Conservation (phyloP, 106 monocot genomes). For the Acorus calamus region DNA sequence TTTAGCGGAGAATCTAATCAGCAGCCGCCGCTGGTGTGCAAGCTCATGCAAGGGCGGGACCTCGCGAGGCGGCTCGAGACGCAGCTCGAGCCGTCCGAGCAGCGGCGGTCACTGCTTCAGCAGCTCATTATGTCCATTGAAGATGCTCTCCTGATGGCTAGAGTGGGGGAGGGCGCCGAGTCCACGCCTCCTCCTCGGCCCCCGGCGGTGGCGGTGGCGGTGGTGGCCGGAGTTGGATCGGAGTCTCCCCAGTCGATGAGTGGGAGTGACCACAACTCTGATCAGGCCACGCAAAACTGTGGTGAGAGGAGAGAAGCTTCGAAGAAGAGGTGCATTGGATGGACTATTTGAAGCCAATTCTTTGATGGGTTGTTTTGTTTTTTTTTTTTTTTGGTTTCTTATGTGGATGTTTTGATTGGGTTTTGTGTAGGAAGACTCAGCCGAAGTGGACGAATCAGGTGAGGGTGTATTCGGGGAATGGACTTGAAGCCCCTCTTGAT, state of each 20-base stretch:
- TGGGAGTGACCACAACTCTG: constrained; percentile 5
- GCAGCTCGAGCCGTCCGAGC: constrained; percentile 2
- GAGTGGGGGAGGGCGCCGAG: neutral
- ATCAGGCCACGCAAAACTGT: constrained; percentile 2
- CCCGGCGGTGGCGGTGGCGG: neutral
- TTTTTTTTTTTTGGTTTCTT: too few relatives aligned
- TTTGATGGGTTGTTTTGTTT: too few relatives aligned
- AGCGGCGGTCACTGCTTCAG: constrained; percentile 6
- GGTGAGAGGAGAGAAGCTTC: constrained; percentile 20
- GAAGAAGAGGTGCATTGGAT: constrained; percentile 43
- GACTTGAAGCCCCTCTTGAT: constrained; percentile 10
- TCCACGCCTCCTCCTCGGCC: neutral
- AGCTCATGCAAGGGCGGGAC: constrained; percentile 12
- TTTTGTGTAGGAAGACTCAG: constrained; percentile 18
- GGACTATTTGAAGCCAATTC: neutral
- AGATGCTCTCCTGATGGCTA: constrained; percentile 15
- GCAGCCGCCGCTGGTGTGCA: constrained; percentile 1
- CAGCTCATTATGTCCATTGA: constrained; percentile 7
- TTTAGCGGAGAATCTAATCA: neutral
- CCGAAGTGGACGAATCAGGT: constrained; percentile 20
- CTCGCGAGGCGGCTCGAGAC: constrained; percentile 22
- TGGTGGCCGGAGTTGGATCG: too few relatives aligned
- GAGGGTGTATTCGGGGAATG: constrained; percentile 6
- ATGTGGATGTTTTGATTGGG: neutral
- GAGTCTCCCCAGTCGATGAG: constrained; percentile 12